These are phyloP conservation scores for Penicillium mononematosum DNA, from an alignment of 495 filamentous ascomycete genomes.

Conservation along the genomic window DNA sequence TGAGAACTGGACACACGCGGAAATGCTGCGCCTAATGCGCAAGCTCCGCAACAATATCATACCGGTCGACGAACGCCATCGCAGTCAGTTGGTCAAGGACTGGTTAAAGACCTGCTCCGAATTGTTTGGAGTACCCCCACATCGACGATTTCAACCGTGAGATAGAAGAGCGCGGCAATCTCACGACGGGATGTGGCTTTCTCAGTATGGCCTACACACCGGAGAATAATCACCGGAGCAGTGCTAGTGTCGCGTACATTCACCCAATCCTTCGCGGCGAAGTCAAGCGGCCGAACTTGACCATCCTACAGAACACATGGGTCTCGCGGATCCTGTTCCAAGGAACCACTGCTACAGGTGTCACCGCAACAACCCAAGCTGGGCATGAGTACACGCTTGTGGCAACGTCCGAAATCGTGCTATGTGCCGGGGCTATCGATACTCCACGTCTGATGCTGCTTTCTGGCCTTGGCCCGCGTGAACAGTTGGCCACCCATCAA, in stretches of 20 bases:
- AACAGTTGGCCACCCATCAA: conserved; percentile 59
- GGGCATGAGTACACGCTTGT: conserved; percentile 47
- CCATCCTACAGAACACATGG: conserved; percentile 75
- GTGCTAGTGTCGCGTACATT: conserved; percentile 81
- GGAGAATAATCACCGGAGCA: conserved; percentile 72
- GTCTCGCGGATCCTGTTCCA: conserved; percentile 34
- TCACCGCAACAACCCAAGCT: conserved; percentile 12
- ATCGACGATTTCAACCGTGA: conserved; percentile 71
- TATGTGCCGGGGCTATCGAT: conserved; percentile 75
- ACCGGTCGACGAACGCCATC: conserved; percentile 71
- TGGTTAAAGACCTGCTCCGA: conserved; percentile 74
- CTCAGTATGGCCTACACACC: conserved; percentile 82
- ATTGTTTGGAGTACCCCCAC: conserved; percentile 39
- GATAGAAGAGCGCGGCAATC: conserved; percentile 48
- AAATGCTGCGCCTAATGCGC: conserved; percentile 49
- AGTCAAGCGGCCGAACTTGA: conserved; percentile 73
- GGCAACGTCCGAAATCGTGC: conserved; percentile 67
- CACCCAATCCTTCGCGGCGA: conserved; percentile 76
- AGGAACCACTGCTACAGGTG: conserved; percentile 47
- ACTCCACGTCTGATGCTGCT: conserved; percentile 71
- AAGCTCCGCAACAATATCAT: conserved; percentile 75
- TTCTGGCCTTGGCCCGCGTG: conserved; percentile 68
- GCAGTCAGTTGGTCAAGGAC: conserved; percentile 80
- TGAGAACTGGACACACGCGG: conserved; percentile 69
- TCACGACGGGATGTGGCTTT: conserved; percentile 74